A percentile compares a stretch with the other conserved stretches of the same genome.
Evolutionary conservation across 352 stramenopile species (phyloP).

Genomic region (Globisporangium carolinianum): DNA sequence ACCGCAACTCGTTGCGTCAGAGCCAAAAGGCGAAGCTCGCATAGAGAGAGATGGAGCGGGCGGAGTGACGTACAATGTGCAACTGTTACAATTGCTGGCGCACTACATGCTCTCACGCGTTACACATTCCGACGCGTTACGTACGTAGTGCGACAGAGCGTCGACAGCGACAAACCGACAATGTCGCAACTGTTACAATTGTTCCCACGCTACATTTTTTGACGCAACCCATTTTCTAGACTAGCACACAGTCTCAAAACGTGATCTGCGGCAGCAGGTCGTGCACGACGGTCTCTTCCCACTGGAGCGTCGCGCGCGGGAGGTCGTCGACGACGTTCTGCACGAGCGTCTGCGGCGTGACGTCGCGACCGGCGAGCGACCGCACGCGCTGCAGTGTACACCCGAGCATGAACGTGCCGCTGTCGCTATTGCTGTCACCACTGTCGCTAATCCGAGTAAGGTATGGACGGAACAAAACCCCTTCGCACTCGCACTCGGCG

Average conservation of each 20-base stretch:
- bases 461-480: slow-evolving; percentile 28
- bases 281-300: slow-evolving; percentile 35
- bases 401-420: slow-evolving; percentile 20
- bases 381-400: slow-evolving; percentile 34
- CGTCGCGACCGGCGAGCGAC: slow-evolving; percentile 19
- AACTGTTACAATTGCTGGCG: no score
- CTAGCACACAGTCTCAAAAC: neutral
- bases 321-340: slow-evolving; percentile 29
- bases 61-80: neutral
- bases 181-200: no score
- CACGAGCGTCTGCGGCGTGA: slow-evolving; percentile 17
- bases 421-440: slow-evolving; percentile 10
- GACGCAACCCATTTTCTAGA: no score
- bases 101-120: no score
- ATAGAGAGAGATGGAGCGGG: slow-evolving; percentile 6
- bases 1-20: slow-evolving; percentile 49
- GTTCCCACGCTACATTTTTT: no score
- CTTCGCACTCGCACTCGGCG: slow-evolving; percentile 7
- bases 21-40: slow-evolving; percentile 54
- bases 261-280: slow-evolving; percentile 22
- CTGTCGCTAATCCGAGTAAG: slow-evolving; percentile 1
- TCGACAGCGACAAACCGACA: no score
- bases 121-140: no score
- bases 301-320: slow-evolving; percentile 31
- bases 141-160: no score